Evolutionary conservation across 2,329 filamentous ascomycete species (phyloP).

Genomic region (Thermoascus crustaceus): DNA sequence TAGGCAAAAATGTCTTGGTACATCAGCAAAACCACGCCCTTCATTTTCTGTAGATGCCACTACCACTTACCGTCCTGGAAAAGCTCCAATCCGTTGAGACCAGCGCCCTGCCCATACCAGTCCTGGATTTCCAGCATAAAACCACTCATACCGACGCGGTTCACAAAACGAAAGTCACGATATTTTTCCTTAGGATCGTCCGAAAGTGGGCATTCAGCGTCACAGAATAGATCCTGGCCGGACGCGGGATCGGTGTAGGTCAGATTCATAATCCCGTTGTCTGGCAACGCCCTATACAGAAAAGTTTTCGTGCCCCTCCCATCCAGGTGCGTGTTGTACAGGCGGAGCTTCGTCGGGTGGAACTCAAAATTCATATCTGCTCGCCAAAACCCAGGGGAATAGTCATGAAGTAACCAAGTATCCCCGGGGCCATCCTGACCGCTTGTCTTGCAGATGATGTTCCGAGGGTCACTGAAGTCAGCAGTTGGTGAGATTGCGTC

Average conservation of each 20-base stretch:
- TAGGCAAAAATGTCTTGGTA: slow-evolving; percentile 65
- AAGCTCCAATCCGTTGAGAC: slow-evolving; percentile 76
- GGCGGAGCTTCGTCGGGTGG: slow-evolving; percentile 72
- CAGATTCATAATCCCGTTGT: slow-evolving; percentile 91
- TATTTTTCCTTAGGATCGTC: slow-evolving; percentile 56
- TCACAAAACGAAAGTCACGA: slow-evolving; percentile 91
- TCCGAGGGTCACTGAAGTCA: slow-evolving; percentile 67
- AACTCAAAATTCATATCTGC: slow-evolving; percentile 79
- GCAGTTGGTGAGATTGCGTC: slow-evolving; percentile 51
- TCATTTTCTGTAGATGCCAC: slow-evolving; percentile 7
- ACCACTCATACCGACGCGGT: slow-evolving; percentile 74
- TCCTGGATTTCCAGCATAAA: slow-evolving; percentile 79
- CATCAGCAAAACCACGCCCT: slow-evolving; percentile 9
- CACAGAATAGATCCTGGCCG: slow-evolving; percentile 63
- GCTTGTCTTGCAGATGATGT: slow-evolving; percentile 71
- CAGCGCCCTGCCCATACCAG: slow-evolving; percentile 80
- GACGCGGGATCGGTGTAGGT: slow-evolving; percentile 74
- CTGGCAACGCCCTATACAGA: slow-evolving; percentile 74
- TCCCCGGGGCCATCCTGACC: slow-evolving; percentile 61
- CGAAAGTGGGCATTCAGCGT: slow-evolving; percentile 76
- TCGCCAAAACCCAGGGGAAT: slow-evolving; percentile 70
- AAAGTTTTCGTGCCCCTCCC: slow-evolving; percentile 83
- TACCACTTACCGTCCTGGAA: slow-evolving; percentile 58
- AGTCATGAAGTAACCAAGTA: slow-evolving; percentile 74
- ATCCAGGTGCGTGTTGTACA: slow-evolving; percentile 80